A percentile compares a stretch with the other conserved stretches of the same genome.
phyloP scores from a whole-genome alignment of 2,329 filamentous ascomycete species.

The Microsporum ferrugineum region DNA sequence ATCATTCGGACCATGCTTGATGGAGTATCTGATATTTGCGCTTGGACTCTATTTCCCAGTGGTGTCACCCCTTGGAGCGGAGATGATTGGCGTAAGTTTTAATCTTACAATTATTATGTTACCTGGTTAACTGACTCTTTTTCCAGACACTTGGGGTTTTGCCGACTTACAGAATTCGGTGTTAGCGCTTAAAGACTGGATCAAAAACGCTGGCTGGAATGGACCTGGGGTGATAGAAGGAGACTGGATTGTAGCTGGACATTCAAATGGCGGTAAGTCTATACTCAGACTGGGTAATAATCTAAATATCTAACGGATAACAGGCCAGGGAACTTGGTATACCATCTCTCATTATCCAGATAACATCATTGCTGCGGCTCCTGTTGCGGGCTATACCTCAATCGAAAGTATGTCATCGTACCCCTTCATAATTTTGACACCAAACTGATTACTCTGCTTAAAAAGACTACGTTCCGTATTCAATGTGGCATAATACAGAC shows the following conservation, averaged over 20 bases:
- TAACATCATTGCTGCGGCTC: constrained; percentile 44
- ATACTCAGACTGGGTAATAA: not conserved
- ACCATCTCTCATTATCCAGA: constrained; percentile 45
- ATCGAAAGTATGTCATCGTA: constrained; percentile 36
- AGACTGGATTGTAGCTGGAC: constrained; percentile 44
- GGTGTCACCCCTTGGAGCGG: constrained; percentile 49
- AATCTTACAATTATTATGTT: not conserved
- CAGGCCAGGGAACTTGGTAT: constrained; percentile 48
- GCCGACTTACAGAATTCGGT: constrained; percentile 46
- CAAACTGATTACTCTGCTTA: constrained; percentile 3
- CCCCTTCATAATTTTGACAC: not conserved
- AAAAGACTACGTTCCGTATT: constrained; percentile 46
- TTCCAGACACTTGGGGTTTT: constrained; percentile 42
- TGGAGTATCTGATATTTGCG: constrained; percentile 40
- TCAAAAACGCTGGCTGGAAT: constrained; percentile 37
- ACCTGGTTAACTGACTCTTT: not conserved
- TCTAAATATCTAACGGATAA: constrained; percentile 4
- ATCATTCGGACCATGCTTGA: constrained; percentile 40
- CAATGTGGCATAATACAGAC: constrained; percentile 45
- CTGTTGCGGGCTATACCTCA: constrained; percentile 48
- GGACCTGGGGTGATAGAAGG: constrained; percentile 36
- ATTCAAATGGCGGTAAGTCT: constrained; percentile 46
- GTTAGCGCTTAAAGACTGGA: constrained; percentile 40
- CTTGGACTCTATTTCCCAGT: constrained; percentile 46
- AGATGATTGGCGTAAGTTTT: constrained; percentile 46